A percentile compares a stretch with the other conserved stretches of the same genome.
Conservation (phyloP, 2,329 filamentous ascomycete genomes). For the Botrytis fragariae region DNA sequence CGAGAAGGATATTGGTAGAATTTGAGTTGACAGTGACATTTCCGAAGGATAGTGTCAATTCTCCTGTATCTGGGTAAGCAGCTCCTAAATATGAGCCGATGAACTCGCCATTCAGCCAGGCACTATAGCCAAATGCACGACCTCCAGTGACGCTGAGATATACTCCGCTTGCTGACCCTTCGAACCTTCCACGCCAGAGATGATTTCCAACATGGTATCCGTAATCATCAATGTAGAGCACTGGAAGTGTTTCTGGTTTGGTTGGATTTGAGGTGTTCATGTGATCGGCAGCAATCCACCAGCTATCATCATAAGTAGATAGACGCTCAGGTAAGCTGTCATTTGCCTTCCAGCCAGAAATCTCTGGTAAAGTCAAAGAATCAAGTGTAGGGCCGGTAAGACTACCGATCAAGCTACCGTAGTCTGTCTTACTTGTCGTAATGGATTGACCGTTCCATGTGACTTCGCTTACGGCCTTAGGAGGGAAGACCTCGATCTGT, state of each 20-base stretch:
- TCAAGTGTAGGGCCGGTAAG: slow-evolving; percentile 21
- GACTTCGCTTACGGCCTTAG: slow-evolving; percentile 45
- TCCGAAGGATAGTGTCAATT: slow-evolving; percentile 31
- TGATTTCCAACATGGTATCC: slow-evolving; percentile 45
- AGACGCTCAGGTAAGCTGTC: slow-evolving; percentile 46
- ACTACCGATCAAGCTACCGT: slow-evolving; percentile 41
- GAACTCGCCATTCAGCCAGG: slow-evolving; percentile 52
- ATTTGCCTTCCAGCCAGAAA: slow-evolving; percentile 40
- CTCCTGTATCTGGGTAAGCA: slow-evolving; percentile 38
- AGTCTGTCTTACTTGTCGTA: slow-evolving; percentile 40
- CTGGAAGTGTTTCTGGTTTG: slow-evolving; percentile 43
- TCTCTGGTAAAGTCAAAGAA: slow-evolving; percentile 24
- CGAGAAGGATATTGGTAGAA: slow-evolving; percentile 47
- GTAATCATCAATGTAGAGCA: slow-evolving; percentile 48
- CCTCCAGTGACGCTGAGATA: slow-evolving; percentile 24
- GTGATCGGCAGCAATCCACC: slow-evolving; percentile 15
- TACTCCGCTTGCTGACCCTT: slow-evolving; percentile 33
- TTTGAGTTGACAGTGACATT: slow-evolving; percentile 44
- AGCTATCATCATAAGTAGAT: slow-evolving; percentile 42
- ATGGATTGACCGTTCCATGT: slow-evolving; percentile 50
- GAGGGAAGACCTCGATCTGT: slow-evolving; percentile 47
- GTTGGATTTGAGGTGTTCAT: slow-evolving; percentile 36
- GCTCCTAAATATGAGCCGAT: slow-evolving; percentile 50
- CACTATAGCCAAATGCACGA: slow-evolving; percentile 23
- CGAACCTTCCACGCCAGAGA: slow-evolving; percentile 42